A percentile compares a stretch with the other conserved stretches of the same genome.
Conservation (phyloP, 129 eudicot genomes). For the Ambrosia trifida region DNA sequence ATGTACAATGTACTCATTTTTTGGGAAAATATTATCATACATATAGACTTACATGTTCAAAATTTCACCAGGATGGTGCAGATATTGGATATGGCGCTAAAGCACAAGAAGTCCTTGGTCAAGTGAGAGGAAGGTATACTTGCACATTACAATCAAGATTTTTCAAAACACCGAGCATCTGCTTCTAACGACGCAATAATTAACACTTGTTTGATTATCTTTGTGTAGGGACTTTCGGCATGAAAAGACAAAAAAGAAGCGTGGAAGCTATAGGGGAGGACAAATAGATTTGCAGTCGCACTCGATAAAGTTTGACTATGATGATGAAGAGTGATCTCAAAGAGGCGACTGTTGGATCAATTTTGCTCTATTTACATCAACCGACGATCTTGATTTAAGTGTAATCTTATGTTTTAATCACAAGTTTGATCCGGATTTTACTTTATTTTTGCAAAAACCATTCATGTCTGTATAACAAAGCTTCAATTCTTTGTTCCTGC, state of each 20-base stretch:
- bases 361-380: slow-evolving; percentile 6
- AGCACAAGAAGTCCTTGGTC: slow-evolving; percentile 94
- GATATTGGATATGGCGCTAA: slow-evolving; percentile 92
- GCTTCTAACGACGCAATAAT: neutral
- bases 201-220: neutral
- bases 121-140: slow-evolving; percentile 84
- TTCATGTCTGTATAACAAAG: slow-evolving; percentile 18
- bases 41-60: neutral
- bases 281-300: slow-evolving; percentile 76
- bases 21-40: neutral
- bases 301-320: slow-evolving; percentile 73
- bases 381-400: neutral
- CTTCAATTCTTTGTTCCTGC: neutral
- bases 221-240: slow-evolving; percentile 78
- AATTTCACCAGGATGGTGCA: slow-evolving; percentile 66
- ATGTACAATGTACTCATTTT: too few relatives aligned
- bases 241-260: slow-evolving; percentile 96
- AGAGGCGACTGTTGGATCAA: slow-evolving; percentile 5
- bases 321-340: slow-evolving; percentile 51
- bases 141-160: neutral
- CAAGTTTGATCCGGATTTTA: neutral
- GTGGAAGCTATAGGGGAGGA: slow-evolving; percentile 94
- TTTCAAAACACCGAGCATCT: neutral
- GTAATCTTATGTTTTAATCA: slow-evolving; percentile 1
- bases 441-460: neutral